Conservation (phyloP, 2,329 filamentous ascomycete genomes). For the Neopestalotiopsis rosae region DNA sequence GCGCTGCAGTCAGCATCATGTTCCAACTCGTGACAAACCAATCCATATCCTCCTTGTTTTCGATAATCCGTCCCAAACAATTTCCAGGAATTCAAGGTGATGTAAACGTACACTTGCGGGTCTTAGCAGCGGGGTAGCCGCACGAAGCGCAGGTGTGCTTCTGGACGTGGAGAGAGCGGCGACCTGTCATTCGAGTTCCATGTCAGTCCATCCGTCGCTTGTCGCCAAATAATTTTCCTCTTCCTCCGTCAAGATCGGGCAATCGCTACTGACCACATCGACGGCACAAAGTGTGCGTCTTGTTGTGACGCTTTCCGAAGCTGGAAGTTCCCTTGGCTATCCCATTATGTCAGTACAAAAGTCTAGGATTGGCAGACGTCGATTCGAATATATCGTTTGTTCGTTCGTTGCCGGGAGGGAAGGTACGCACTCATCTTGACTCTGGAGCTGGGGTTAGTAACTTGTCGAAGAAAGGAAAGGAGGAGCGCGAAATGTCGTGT, state of each 20-base stretch:
- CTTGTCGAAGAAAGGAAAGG: constrained; percentile 11
- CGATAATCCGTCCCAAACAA: not conserved
- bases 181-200: constrained; percentile 61
- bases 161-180: constrained; percentile 98
- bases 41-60: constrained; percentile 17
- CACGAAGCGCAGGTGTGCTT: constrained; percentile 97
- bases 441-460: constrained; percentile 30
- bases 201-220: constrained; percentile 29
- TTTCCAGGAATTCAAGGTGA: not conserved
- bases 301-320: constrained; percentile 78
- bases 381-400: constrained; percentile 16
- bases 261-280: constrained; percentile 82
- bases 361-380: not conserved
- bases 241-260: constrained; percentile 18
- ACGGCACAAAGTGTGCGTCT: constrained; percentile 98
- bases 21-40: constrained; percentile 11
- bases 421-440: constrained; percentile 41
- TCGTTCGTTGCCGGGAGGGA: constrained; percentile 14
- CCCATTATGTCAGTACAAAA: constrained; percentile 30
- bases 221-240: not conserved
- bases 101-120: constrained; percentile 88
- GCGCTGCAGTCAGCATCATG: constrained; percentile 25
- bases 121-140: constrained; percentile 97
- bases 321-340: constrained; percentile 43
- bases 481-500: constrained; percentile 1